Conservation (phyloP, 2,329 filamentous ascomycete genomes). For the Colletotrichum aenigma region DNA sequence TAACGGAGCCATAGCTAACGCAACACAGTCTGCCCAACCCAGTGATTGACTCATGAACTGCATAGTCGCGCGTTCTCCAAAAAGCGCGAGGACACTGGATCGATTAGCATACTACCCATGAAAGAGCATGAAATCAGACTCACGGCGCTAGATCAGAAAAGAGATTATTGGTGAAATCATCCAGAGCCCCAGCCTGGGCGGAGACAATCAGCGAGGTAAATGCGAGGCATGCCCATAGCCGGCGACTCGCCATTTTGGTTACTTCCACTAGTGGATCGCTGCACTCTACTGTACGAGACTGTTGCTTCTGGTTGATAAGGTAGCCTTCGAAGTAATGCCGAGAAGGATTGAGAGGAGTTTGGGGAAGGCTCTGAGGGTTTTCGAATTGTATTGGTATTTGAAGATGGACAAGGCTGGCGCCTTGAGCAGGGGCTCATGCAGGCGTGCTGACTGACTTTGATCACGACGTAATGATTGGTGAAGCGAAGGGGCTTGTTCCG, state of each 20-base stretch:
- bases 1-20: slow-evolving; percentile 36
- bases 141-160: neutral
- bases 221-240: neutral
- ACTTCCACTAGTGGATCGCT: neutral
- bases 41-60: slow-evolving; percentile 41
- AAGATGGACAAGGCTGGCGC: neutral
- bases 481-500: accelerated
- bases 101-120: neutral
- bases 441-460: neutral
- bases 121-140: accelerated
- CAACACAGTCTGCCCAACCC: slow-evolving; percentile 31
- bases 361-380: neutral
- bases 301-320: neutral
- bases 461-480: neutral
- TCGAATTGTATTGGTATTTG: neutral
- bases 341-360: neutral
- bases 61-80: slow-evolving; percentile 42
- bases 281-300: neutral
- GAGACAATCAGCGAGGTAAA: neutral
- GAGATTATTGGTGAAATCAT: neutral
- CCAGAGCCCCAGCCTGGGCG: neutral
- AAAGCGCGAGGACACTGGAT: slow-evolving; percentile 32
- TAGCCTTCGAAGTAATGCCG: neutral
- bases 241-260: neutral
- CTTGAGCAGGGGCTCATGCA: neutral